A percentile compares a stretch with the other conserved stretches of the same genome.
phyloP scores from a whole-genome alignment of 2,329 filamentous ascomycete species.

The Blastomyces gilchristii region DNA sequence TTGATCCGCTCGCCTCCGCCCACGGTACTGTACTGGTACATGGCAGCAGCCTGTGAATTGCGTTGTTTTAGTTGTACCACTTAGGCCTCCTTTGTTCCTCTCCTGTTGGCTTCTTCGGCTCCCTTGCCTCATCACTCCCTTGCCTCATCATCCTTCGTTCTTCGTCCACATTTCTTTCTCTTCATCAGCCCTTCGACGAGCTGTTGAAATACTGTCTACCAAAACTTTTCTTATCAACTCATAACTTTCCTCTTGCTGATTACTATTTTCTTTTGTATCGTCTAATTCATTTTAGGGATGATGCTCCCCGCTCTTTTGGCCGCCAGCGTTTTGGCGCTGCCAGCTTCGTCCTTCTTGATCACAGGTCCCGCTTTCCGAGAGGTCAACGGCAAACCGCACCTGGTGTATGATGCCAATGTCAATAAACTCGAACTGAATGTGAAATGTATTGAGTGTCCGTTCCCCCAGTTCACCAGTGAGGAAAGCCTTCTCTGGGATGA shows the following conservation, averaged over 20 bases:
- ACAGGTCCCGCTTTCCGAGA: slow-evolving; percentile 14
- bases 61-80: not conserved
- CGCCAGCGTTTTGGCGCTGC: slow-evolving; percentile 26
- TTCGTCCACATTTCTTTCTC: not conserved
- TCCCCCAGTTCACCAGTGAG: slow-evolving; percentile 24
- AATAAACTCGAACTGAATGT: slow-evolving; percentile 23
- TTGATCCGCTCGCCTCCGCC: not conserved
- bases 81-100: slow-evolving; percentile 1
- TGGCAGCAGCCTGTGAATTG: not conserved
- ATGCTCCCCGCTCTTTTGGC: slow-evolving; percentile 28
- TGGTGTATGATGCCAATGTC: slow-evolving; percentile 21
- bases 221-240: not conserved
- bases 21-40: not conserved
- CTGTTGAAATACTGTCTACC: not conserved
- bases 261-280: not conserved
- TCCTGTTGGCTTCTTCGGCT: not conserved
- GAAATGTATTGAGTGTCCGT: slow-evolving; percentile 31
- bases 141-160: not conserved
- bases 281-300: slow-evolving; percentile 20
- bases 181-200: not conserved
- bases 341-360: slow-evolving; percentile 29
- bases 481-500: slow-evolving; percentile 26
- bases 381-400: slow-evolving; percentile 3
- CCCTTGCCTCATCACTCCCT: not conserved
- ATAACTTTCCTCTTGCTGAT: not conserved